Evolutionary conservation across 768 basidiomycete species (phyloP), one percentile per base, ranked within the genome.

Genomic region (Trametes cinnabarina): DNA sequence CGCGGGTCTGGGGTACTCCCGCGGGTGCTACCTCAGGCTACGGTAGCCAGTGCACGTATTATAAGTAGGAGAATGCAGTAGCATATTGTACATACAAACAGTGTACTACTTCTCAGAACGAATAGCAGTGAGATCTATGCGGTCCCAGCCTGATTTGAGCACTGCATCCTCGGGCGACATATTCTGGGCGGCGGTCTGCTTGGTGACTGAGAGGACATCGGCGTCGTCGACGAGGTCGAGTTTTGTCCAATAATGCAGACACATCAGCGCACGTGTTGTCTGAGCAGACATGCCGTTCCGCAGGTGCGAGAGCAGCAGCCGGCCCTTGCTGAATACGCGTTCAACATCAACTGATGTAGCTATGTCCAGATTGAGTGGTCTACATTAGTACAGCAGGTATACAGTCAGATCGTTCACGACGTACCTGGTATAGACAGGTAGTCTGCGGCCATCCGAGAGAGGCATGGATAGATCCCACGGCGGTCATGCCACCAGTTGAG

Each of bases 401-500:
- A 5, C 30, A 11, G 5, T 32, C 30, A 32, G 30, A 32, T 11
- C 11, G 30, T 6, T 6, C 5, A 5, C 30, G 30, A 50, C 48
- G 5, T 46, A 44, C 52, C 42, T 8, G 28, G 19, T 15, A 49
- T 42, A 17, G 32, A 43, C 9, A 47, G 41, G 68, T 74, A 74
- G 53, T 76, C 69, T 0, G 71, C 47, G 4, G 69, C 74, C 73
- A 77, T 73, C 1, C 65, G 57, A 0, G 67, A 69, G 1, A 76
- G 69, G 4, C 51, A 46, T 5, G 72, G 73, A 60, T 68, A 76
- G 1, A 60, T 60, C 3, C 42, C 4, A 25, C 51, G 47, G 3
- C 50, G 47, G 8, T 68, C 62, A 14, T 34, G 25, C 74, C 75
- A 75, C 74, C 72, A 76, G 12, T 14, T 15, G 43, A 75, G 52